Evolutionary conservation across 108 stramenopile genomes (phyloP).

Genomic region (Aurantiochytrium sp.): DNA sequence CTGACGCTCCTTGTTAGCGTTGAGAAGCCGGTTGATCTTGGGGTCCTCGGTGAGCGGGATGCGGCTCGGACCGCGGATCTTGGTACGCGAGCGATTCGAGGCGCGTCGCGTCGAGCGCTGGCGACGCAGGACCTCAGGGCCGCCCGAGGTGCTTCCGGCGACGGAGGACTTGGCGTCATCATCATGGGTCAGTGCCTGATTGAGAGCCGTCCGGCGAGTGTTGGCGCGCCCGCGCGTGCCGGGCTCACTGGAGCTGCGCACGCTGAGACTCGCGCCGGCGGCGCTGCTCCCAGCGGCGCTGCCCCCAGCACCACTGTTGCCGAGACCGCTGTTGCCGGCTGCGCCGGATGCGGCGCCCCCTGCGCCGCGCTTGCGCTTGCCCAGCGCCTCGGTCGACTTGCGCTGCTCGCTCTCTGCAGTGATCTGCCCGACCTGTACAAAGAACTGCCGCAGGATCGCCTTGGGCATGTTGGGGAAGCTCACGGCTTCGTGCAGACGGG

Average conservation of each 20-base stretch:
- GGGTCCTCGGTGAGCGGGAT: constrained; percentile 25
- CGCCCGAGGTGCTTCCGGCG: neutral
- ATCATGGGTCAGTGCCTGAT: too few relatives aligned
- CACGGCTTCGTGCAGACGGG: neutral
- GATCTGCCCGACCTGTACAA: neutral
- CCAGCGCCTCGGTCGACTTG: neutral
- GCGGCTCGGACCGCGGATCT: neutral
- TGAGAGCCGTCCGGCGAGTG: neutral
- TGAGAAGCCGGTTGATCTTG: neutral
- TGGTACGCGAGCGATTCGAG: neutral
- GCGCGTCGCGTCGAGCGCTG: neutral
- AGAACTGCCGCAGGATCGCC: neutral
- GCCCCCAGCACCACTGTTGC: too few relatives aligned
- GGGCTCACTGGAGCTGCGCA: neutral
- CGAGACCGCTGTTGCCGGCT: too few relatives aligned
- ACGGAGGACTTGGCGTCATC: neutral
- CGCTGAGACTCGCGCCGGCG: neutral
- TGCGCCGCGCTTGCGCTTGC: neutral
- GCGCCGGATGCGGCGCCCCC: too few relatives aligned
- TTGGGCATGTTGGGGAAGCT: neutral
- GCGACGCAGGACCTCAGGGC: neutral
- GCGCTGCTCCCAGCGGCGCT: too few relatives aligned
- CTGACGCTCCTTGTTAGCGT: constrained; percentile 3
- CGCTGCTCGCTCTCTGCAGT: neutral
- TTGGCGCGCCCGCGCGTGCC: neutral